phyloP scores from a whole-genome alignment of 73 alveolate genomes.

The Loxodes magnus region DNA sequence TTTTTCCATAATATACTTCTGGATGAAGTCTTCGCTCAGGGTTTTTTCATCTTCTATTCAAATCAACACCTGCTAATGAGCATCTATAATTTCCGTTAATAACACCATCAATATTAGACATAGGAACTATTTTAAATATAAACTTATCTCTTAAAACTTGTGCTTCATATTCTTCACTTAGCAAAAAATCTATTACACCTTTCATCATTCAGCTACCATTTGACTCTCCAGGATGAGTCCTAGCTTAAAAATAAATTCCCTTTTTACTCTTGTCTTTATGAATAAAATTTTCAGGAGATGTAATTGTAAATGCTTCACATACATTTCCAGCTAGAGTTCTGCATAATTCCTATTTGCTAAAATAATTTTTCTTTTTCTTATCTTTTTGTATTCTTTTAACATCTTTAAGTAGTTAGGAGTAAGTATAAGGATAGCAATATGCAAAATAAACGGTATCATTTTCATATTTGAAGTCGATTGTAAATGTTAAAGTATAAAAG shows the following conservation, averaged over 20 bases:
- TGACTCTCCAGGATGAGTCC: conserved; percentile 99
- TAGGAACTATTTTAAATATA: conserved; percentile 87
- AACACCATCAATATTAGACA: conserved; percentile 99
- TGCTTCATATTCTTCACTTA: conserved; percentile 72
- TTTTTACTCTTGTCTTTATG: conserved; percentile 28
- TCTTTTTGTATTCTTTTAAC: no score
- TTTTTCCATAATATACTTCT: conserved; percentile 71
- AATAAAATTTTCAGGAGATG: conserved; percentile 48
- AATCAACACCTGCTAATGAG: conserved; percentile 81
- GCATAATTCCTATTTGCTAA: no score
- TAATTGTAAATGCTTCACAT: conserved; percentile 45
- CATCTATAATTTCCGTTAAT: conserved; percentile 96
- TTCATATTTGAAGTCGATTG: conserved; percentile 63
- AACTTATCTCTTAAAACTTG: conserved; percentile 69
- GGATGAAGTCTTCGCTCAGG: conserved; percentile 95
- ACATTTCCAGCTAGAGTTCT: conserved; percentile 74
- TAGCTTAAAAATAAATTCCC: conserved; percentile 72
- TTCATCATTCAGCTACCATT: conserved; percentile 39
- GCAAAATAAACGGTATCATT: conserved; percentile 93
- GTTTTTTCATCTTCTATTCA: conserved; percentile 95
- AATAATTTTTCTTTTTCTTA: no score
- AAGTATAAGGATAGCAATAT: conserved; percentile 88
- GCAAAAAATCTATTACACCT: conserved; percentile 70
- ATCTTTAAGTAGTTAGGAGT: conserved; percentile 55
- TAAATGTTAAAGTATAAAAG: conserved; percentile 77